phyloP scores from a whole-genome alignment of 352 stramenopile genomes.

The Sclerospora graminicola region DNA sequence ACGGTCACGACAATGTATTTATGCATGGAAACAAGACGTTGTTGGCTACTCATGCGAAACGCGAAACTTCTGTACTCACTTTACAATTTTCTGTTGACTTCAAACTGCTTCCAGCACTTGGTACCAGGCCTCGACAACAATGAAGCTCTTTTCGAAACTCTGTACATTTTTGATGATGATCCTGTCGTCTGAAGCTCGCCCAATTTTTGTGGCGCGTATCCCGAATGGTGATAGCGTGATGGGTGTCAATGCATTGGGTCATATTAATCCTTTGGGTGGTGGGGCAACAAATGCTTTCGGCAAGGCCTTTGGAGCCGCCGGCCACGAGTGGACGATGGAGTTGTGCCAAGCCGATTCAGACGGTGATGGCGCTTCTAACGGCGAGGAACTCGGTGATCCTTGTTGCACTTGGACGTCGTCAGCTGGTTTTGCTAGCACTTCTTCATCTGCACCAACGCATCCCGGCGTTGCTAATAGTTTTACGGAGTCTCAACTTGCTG shows the following conservation, averaged over 20 bases:
- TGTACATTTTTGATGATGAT: constrained; percentile 4
- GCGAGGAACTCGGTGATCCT: constrained; percentile 82
- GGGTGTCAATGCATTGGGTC: constrained; percentile 46
- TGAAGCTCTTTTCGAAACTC: constrained; percentile 12
- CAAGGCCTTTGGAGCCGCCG: constrained; percentile 30
- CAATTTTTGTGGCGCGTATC: constrained; percentile 42
- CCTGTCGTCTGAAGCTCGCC: constrained; percentile 12
- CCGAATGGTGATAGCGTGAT: constrained; percentile 42
- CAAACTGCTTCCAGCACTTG: not conserved
- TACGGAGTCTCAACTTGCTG: constrained; percentile 18
- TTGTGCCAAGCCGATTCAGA: constrained; percentile 65
- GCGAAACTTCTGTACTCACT: constrained; percentile 12
- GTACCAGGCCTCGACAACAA: constrained; percentile 1
- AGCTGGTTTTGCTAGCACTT: constrained; percentile 6
- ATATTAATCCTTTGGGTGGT: constrained; percentile 33
- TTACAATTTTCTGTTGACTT: constrained; percentile 11
- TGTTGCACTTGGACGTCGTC: constrained; percentile 56
- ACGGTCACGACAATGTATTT: constrained; percentile 2
- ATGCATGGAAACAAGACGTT: not conserved
- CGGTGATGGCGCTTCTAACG: constrained; percentile 78
- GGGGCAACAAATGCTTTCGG: constrained; percentile 56
- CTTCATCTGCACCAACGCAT: constrained; percentile 14
- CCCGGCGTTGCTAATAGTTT: constrained; percentile 34
- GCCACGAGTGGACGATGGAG: constrained; percentile 35
- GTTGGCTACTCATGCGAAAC: not conserved